Conservation (phyloP, 1,284 basidiomycete genomes). For the Rhizopogon parksii region DNA sequence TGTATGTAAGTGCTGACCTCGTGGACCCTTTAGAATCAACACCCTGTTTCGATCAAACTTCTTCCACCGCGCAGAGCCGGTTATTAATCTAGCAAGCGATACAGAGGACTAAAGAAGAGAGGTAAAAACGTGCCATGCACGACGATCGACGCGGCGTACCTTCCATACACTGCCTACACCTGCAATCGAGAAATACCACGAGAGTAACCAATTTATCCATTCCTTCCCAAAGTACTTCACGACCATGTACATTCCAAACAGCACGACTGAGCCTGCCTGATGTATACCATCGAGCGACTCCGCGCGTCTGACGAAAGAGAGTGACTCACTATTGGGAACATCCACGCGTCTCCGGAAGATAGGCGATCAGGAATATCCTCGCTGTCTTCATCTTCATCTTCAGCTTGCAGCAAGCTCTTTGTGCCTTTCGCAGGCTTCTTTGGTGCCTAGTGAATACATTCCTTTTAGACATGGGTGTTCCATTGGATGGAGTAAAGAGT, state of each 20-base stretch:
- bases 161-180: conserved; percentile 67
- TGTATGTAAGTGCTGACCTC: conserved; percentile 28
- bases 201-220: conserved; percentile 76
- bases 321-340: conserved; percentile 63
- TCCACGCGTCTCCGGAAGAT: conserved; percentile 63
- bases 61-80: conserved; percentile 48
- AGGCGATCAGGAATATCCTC: conserved; percentile 51
- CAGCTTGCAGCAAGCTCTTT: conserved; percentile 17
- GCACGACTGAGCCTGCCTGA: conserved; percentile 58
- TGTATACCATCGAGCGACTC: neutral
- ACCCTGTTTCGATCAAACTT: conserved; percentile 43
- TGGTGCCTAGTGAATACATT: conserved; percentile 10
- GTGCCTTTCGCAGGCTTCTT: neutral
- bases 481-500: neutral
- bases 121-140: neutral
- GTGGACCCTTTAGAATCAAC: conserved; percentile 36
- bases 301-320: neutral
- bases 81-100: conserved; percentile 38
- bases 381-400: conserved; percentile 37
- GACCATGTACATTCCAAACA: conserved; percentile 63
- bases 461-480: neutral
- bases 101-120: conserved; percentile 38
- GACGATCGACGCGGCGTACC: conserved; percentile 34
- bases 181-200: conserved; percentile 68
- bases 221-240: conserved; percentile 75